These are phyloP conservation scores for Didymella keratinophila DNA, from an alignment of 2,329 filamentous ascomycete species.

Conservation along the genomic window DNA sequence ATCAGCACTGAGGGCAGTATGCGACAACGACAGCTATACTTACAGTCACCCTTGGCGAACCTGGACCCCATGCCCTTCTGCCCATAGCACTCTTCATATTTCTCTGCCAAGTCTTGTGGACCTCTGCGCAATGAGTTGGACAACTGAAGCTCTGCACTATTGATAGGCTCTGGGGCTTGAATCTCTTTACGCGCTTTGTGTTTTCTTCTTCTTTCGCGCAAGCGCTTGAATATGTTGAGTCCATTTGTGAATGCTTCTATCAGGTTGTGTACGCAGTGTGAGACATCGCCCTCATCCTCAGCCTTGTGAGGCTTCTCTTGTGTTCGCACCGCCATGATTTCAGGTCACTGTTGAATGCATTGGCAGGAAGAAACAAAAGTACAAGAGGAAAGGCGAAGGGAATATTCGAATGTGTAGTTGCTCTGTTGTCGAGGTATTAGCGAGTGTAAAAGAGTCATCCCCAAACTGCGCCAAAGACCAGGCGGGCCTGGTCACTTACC, in stretches of 20 bases:
- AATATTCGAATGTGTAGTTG: conserved; percentile 24
- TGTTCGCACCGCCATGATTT: conserved; percentile 36
- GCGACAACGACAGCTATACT: conserved; percentile 22
- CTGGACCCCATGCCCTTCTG: conserved; percentile 43
- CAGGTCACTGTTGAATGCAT: conserved; percentile 18
- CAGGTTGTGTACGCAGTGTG: conserved; percentile 51
- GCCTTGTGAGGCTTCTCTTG: conserved; percentile 29
- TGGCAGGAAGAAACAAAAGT: conserved; percentile 18
- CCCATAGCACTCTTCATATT: conserved; percentile 52
- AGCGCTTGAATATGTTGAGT: conserved; percentile 55
- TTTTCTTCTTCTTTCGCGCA: conserved; percentile 47
- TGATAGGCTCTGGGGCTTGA: conserved; percentile 28
- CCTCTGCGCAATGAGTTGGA: conserved; percentile 52
- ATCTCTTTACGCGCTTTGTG: conserved; percentile 40
- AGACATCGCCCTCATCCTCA: conserved; percentile 38
- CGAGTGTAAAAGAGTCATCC: conserved; percentile 38
- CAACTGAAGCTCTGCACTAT: conserved; percentile 49
- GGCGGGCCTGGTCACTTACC: conserved; percentile 41
- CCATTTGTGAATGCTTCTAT: conserved; percentile 56
- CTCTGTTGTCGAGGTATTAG: conserved; percentile 31
- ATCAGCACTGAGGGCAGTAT: not conserved
- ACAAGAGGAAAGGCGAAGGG: conserved; percentile 26
- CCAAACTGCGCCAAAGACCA: conserved; percentile 27
- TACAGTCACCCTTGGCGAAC: conserved; percentile 57
- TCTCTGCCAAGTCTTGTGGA: conserved; percentile 53